These are phyloP conservation scores for Herpetomonas tarakana DNA, from an alignment of 208 protist species.

Conservation along the genomic window DNA sequence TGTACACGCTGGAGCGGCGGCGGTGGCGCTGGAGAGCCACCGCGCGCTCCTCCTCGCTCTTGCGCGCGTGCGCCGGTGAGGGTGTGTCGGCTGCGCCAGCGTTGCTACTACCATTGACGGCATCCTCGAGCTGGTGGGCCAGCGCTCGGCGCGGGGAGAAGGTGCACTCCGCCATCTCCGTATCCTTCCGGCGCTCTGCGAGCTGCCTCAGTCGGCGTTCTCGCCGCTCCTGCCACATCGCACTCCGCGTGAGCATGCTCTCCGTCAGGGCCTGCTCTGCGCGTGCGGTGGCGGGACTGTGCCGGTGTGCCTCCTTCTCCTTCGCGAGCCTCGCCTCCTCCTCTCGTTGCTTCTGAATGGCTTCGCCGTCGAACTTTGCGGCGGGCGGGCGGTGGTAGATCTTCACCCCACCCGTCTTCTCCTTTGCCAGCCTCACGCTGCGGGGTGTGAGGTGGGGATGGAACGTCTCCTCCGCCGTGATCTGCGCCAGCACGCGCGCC, in stretches of 20 bases:
- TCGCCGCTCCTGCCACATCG: slow-evolving; percentile 30
- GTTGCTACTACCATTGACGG: neutral
- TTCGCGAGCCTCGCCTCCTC: slow-evolving; percentile 10
- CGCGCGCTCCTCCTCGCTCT: slow-evolving; percentile 4
- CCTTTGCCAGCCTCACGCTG: slow-evolving; percentile 22
- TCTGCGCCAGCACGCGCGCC: slow-evolving; percentile 14
- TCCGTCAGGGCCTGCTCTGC: slow-evolving; percentile 1
- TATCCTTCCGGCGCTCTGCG: slow-evolving; percentile 9
- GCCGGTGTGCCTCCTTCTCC: neutral
- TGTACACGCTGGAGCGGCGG: slow-evolving; percentile 8
- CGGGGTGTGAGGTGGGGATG: slow-evolving; percentile 25
- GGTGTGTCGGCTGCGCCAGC: neutral
- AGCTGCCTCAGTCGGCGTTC: slow-evolving; percentile 5
- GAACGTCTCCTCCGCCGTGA: slow-evolving; percentile 31
- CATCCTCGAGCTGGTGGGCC: slow-evolving; percentile 7
- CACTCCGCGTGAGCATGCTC: slow-evolving; percentile 35
- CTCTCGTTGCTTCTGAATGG: slow-evolving; percentile 9
- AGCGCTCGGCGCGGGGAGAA: slow-evolving; percentile 29
- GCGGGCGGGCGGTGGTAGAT: slow-evolving; percentile 34
- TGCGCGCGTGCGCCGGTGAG: neutral
- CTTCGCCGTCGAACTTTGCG: slow-evolving; percentile 4
- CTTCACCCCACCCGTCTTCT: slow-evolving; percentile 25
- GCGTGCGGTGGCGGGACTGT: neutral
- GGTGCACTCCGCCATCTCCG: slow-evolving; percentile 27
- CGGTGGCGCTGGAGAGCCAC: slow-evolving; percentile 6